phyloP scores from a whole-genome alignment of 305 asterid species.

The Fraxinus xanthoxyloides region DNA sequence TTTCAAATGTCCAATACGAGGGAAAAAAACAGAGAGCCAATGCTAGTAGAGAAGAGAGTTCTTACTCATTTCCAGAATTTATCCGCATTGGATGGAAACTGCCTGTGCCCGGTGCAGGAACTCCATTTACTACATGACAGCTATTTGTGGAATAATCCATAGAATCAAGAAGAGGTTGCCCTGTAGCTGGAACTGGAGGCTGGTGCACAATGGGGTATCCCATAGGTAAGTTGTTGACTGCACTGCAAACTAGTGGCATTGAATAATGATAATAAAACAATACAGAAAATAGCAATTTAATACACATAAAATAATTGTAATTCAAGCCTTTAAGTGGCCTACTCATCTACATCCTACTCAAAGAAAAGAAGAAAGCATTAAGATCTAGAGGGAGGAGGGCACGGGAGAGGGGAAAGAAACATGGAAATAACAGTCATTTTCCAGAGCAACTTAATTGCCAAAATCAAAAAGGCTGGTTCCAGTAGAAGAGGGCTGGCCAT shows the following conservation, averaged over 20 bases:
- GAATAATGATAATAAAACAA: slow-evolving; percentile 25
- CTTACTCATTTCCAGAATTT: slow-evolving; percentile 71
- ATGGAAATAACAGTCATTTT: not conserved
- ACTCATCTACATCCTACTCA: not conserved
- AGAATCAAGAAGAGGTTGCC: slow-evolving; percentile 62
- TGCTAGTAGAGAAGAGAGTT: slow-evolving; percentile 9
- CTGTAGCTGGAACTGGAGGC: slow-evolving; percentile 47
- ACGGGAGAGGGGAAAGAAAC: not conserved
- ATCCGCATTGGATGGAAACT: slow-evolving; percentile 60
- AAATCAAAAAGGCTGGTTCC: not conserved
- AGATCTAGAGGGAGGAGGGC: not conserved
- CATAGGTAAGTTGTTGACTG: slow-evolving; percentile 77
- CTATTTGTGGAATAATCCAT: slow-evolving; percentile 51
- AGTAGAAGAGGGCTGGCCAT: not conserved
- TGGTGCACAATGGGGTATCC: slow-evolving; percentile 75
- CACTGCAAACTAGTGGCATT: slow-evolving; percentile 49
- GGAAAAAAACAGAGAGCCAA: not conserved
- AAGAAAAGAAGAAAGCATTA: not conserved
- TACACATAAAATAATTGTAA: not conserved
- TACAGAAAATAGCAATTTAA: not conserved
- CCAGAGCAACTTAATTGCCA: not conserved
- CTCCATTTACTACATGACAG: slow-evolving; percentile 66
- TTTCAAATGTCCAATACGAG: not conserved
- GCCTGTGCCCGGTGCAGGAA: slow-evolving; percentile 50
- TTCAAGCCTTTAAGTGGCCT: not conserved